Evolutionary conservation across 768 basidiomycete genomes (phyloP), one percentile per base, ranked within the genome.

Genomic region (Rhizopogon vesiculosus): DNA sequence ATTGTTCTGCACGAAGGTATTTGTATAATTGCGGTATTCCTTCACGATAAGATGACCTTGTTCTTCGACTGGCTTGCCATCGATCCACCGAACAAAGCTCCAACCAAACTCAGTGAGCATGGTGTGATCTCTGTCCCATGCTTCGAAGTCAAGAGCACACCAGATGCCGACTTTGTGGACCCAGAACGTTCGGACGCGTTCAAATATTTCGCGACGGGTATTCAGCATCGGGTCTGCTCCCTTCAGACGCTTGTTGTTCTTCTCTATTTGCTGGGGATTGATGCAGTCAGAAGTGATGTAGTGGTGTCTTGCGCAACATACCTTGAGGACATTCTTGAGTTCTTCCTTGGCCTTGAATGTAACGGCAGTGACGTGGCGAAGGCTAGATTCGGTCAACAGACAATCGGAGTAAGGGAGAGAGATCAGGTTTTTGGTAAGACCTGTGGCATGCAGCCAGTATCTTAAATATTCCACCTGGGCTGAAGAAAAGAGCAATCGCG

Each of bases 61-160:
- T 50, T 83, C 77, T 39, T 73, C 72, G 41, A 82, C 62, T 63
- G 74, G 75, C 42, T 73, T 42, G 4, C 77, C 83, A 25, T 78
- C 72, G 48, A 80, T 72, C 83, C 85, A 91, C 8, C 71, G 74
- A 31, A 85, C 61, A 8, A 74, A 64, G 61, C 83, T 82, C 78
- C 83, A 93, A n/a, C 93, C 93, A 61, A 91, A 87, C 66, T 95
- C 93, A 25, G 89, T 91, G 59, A 93, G 74, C 19, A 85, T 58
- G 1, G 72, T 79, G 62, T 91, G 87, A 42, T 91, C 88, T 42
- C 69, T 69, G 64, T 94, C 92, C 90, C 90, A 93, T 16, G 79
- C 82, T 69, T 93, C 92, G 59, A 93, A 86, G 66, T 93, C 92
- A 50, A 93, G 69, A 15, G 90, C 82, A 64, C 81, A 81, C 87